These are phyloP conservation scores for Paramecium sonneborni DNA, from an alignment of 73 alveolate genomes.

Conservation along the genomic window DNA sequence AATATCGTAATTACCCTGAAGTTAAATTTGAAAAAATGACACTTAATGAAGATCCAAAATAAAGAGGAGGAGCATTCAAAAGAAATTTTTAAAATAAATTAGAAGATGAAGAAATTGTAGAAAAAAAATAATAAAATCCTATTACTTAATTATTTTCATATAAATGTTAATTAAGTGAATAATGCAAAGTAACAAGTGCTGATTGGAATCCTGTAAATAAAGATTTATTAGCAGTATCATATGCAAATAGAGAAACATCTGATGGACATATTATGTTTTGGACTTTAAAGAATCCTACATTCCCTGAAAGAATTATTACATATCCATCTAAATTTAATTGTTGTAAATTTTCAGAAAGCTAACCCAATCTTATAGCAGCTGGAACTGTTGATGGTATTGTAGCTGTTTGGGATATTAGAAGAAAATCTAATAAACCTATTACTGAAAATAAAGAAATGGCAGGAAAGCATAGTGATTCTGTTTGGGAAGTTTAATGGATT, in stretches of 20 bases:
- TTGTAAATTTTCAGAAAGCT: slow-evolving; percentile 88
- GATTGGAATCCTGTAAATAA: slow-evolving; percentile 95
- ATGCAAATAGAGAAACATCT: slow-evolving; percentile 90
- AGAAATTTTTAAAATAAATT: slow-evolving; percentile 77
- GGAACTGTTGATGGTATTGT: slow-evolving; percentile 96
- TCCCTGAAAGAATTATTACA: slow-evolving; percentile 95
- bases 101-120: slow-evolving; percentile 83
- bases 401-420: slow-evolving; percentile 92
- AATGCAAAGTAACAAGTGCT: slow-evolving; percentile 88
- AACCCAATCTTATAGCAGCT: slow-evolving; percentile 95
- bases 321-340: slow-evolving; percentile 88
- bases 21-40: slow-evolving; percentile 80
- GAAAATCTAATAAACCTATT: slow-evolving; percentile 87
- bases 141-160: slow-evolving; percentile 86
- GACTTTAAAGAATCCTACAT: slow-evolving; percentile 96
- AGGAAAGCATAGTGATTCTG: slow-evolving; percentile 97
- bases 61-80: slow-evolving; percentile 67
- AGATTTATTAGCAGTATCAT: slow-evolving; percentile 94
- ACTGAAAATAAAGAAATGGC: slow-evolving; percentile 92
- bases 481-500: slow-evolving; percentile 98
- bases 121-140: slow-evolving; percentile 79
- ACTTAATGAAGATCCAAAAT: slow-evolving; percentile 71
- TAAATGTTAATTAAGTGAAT: slow-evolving; percentile 82
- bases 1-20: slow-evolving; percentile 95
- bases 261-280: slow-evolving; percentile 94